Percentiles rank a stretch among this genome's conserved stretches.
These are phyloP conservation scores for Candida anglica DNA, from an alignment of 805 yeast genomes.

Conservation along the genomic window DNA sequence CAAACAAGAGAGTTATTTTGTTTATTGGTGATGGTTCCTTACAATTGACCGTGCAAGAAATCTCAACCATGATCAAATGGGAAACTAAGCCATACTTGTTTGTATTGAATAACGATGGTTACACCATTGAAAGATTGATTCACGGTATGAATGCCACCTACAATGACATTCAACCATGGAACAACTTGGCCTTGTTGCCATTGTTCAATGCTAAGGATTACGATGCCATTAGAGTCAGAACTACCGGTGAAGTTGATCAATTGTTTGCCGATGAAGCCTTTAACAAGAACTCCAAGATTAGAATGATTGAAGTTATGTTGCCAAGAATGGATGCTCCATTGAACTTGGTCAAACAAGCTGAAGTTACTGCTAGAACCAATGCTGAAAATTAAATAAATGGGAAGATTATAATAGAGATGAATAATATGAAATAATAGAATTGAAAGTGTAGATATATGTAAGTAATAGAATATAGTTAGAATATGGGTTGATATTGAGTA, in stretches of 20 bases:
- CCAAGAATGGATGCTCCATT: slow-evolving; percentile 69
- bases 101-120: slow-evolving; percentile 68
- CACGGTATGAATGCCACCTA: slow-evolving; percentile 65
- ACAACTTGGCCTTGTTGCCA: slow-evolving; percentile 53
- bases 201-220: slow-evolving; percentile 57
- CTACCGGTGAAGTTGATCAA: slow-evolving; percentile 55
- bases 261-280: slow-evolving; percentile 46
- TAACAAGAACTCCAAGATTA: slow-evolving; percentile 53
- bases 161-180: slow-evolving; percentile 68
- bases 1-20: slow-evolving; percentile 57
- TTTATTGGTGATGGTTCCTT: slow-evolving; percentile 76
- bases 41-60: slow-evolving; percentile 71
- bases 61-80: slow-evolving; percentile 67
- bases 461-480: too few relatives aligned
- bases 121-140: slow-evolving; percentile 71
- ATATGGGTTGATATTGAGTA: too few relatives aligned
- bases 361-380: slow-evolving; percentile 25
- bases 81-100: slow-evolving; percentile 64
- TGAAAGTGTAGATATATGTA: too few relatives aligned
- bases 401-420: too few relatives aligned
- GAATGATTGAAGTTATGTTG: slow-evolving; percentile 65
- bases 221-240: slow-evolving; percentile 51
- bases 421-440: too few relatives aligned
- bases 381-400: slow-evolving; percentile 1
- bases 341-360: slow-evolving; percentile 45